Conservation (phyloP, 2,329 filamentous ascomycete species). For the Stenocarpella maydis region DNA sequence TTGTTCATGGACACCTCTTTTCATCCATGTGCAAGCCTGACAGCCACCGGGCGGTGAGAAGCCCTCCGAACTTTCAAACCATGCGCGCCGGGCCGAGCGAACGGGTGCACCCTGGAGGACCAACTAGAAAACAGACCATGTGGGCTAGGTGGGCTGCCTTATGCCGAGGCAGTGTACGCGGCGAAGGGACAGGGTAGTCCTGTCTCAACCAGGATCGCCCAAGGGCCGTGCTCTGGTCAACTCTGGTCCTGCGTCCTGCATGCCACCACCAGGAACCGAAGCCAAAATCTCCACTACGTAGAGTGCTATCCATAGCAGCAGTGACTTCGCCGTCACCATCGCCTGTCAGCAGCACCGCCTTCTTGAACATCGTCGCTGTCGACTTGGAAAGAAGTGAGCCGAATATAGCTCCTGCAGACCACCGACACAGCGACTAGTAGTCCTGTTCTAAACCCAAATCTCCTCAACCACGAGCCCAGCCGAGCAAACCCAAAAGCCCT, state of each 20-base stretch:
- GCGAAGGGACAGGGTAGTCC: slow-evolving; percentile 4
- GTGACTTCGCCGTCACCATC: background rate
- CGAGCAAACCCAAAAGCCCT: background rate
- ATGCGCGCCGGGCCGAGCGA: slow-evolving; percentile 11
- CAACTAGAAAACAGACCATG: background rate
- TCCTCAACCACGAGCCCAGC: slow-evolving; percentile 1
- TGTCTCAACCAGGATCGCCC: slow-evolving; percentile 12
- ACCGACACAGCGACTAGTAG: background rate
- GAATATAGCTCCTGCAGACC: slow-evolving; percentile 17
- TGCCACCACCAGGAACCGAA: background rate
- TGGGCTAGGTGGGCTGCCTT: background rate
- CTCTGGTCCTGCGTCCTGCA: background rate
- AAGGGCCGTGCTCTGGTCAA: slow-evolving; percentile 7
- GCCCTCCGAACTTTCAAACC: slow-evolving; percentile 5
- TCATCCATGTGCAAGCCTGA: background rate
- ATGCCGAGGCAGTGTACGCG: background rate
- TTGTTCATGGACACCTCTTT: no score
- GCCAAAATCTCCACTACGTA: background rate
- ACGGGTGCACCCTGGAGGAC: background rate
- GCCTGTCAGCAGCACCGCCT: background rate
- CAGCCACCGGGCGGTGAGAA: slow-evolving; percentile 15
- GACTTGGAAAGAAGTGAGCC: background rate
- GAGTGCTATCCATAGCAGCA: background rate
- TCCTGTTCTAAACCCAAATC: slow-evolving; percentile 14
- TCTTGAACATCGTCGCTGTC: background rate